phyloP scores from a whole-genome alignment of 352 stramenopile species.

The Phytophthora colocasiae region DNA sequence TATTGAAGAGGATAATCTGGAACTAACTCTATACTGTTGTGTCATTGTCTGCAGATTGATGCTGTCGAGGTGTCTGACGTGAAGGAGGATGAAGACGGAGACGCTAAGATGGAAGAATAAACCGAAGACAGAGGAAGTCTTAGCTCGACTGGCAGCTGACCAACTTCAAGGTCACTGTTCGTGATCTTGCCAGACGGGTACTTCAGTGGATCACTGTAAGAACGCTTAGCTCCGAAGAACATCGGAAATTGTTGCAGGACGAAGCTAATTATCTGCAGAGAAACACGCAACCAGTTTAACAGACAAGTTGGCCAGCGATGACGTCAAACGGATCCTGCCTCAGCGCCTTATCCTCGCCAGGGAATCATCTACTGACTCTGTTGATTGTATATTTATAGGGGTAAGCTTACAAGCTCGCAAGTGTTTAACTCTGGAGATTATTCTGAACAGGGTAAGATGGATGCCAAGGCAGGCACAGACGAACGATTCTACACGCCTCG shows the following conservation, averaged over 20 bases:
- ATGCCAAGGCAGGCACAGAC: slow-evolving; percentile 49
- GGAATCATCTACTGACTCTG: slow-evolving; percentile 9
- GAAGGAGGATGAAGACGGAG: slow-evolving; percentile 79
- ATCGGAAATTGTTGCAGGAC: slow-evolving; percentile 14
- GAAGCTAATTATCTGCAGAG: slow-evolving; percentile 27
- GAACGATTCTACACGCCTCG: slow-evolving; percentile 76
- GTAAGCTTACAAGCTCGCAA: neutral
- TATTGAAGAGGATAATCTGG: neutral
- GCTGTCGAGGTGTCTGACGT: slow-evolving; percentile 86
- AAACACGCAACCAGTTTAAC: slow-evolving; percentile 48
- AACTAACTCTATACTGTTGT: slow-evolving; percentile 9
- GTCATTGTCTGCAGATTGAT: slow-evolving; percentile 66
- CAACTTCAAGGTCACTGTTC: slow-evolving; percentile 4
- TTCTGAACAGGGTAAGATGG: slow-evolving; percentile 37
- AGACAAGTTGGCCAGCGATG: slow-evolving; percentile 17
- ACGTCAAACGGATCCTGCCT: neutral
- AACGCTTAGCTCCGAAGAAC: slow-evolving; percentile 17
- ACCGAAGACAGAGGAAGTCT: slow-evolving; percentile 3
- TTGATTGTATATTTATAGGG: slow-evolving; percentile 31
- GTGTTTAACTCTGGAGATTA: slow-evolving; percentile 17
- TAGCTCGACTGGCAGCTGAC: slow-evolving; percentile 1
- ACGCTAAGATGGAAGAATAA: slow-evolving; percentile 88
- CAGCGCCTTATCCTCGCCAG: slow-evolving; percentile 19
- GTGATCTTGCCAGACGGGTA: slow-evolving; percentile 7
- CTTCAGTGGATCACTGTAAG: slow-evolving; percentile 9